Evolutionary conservation across 768 basidiomycete genomes (phyloP), one percentile per base, ranked within the genome.

Genomic region (Serendipita sp.): DNA sequence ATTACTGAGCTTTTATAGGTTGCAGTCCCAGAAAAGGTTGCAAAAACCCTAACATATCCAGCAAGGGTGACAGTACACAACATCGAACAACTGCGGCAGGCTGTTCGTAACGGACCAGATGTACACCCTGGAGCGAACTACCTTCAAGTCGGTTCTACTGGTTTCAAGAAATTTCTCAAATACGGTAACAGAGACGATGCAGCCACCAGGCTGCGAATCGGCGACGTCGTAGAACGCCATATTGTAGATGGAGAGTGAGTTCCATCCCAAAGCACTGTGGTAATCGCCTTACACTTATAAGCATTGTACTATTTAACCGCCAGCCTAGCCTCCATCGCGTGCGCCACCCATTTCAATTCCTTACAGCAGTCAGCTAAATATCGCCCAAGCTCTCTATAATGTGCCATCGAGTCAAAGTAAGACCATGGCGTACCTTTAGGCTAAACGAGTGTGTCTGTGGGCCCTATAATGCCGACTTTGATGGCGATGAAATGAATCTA

Each of bases 401-500:
- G 92, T 96, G 93, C 72, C 96, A 99, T 75, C 80, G 93, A 66
- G 94, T 89, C 65, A 95, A 95, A 80, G 82, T 99, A 63, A 80
- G 96, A 34, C 96, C 96, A 27, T 99, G 96, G 96, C 79, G 95
- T 67, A 89, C 96, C 0, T 97, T 99, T 77, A 82, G 96, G 36
- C 76, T 99, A 64, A 99, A 99, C 71, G 96, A 99, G 73, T 99
- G 96, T 82, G 96, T 97, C 6, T 99, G 96, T 75, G 93, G 91
- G 53, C 96, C 96, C 5, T 98, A 97, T 75, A 97, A 97, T 71
- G 96, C 96, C 58, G 96, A 99, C 78, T 99, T 99, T 68, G 96
- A 99, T 72, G 96, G 96, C 66, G 96, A 99, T 72, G 96, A 99
- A 73, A 99, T 99, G 96, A 99, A 99, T 75, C 77, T 99, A 70